Evolutionary conservation across 148 eudicot genomes (phyloP), one percentile per base, ranked within the genome.

Genomic region (Arctostaphylos glauca): DNA sequence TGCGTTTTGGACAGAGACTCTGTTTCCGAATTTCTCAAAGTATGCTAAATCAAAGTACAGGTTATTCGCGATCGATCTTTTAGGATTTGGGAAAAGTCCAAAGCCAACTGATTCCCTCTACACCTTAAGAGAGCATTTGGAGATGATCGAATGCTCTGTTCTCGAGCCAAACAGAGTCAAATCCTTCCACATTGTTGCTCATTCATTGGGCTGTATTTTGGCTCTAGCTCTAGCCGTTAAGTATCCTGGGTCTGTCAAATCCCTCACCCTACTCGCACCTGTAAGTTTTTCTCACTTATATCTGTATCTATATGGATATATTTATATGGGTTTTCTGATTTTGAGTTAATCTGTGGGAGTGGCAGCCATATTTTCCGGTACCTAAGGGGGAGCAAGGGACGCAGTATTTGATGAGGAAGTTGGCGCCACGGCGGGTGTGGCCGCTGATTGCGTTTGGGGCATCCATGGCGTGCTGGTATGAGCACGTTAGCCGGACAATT

Each of bases 111-210:
- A 96, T 43, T 96, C 98, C 1, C 77, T 94, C 1, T 96, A 96
- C 84, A 96, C 98, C 0, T 74, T 96, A 23, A 85, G 91, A 74
- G 98, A 96, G 80, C 98, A 96, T 66, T 84, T 96, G 14, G 95
- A 94, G 52, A 94, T 93, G 98, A 96, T 96, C 15, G 98, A 96
- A 66, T 85, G 84, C 15, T 90, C 98, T 0, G 98, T 96, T 38
- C 79, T 96, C 23, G 91, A 89, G 49, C 88, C 82, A 0, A 81
- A 92, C 86, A 84, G 86, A 21, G 89, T 96, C 2, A 89, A 91
- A 81, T 94, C 96, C 4, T 93, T 96, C 84, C 98, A 96, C 89
- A 92, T 96, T 7, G 98, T 96, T 4, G 98, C 98, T 2, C 98
- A 96, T 84, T 96, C 98, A 3, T 86, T 96, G 41, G 98, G 98